Base-by-base conservation (phyloP, 2,329 filamentous ascomycete species). In the Penicillium sp. region DNA sequence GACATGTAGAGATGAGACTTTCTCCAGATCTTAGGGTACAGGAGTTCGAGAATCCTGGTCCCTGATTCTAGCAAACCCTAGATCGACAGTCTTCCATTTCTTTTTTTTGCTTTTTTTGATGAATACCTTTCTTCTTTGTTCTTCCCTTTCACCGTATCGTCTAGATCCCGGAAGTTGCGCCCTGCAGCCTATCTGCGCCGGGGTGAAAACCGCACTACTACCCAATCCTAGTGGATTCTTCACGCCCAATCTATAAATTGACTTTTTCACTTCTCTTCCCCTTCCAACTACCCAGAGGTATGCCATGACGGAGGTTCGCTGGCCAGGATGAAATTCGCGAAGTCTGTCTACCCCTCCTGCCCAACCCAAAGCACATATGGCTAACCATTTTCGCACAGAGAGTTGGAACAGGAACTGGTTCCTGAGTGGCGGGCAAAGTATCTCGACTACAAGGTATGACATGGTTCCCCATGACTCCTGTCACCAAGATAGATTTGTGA, bases 391-490 rank as follows among this genome's bases (percentile, higher is more conserved):
- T 37, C 7, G 25, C 57, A 62, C 59, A 86, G 84, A 72, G 91
- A 96, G 78, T 83, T 96, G 62, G 91, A 96, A 72, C 85, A 90
- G 70, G 90, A 96, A 68, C 85, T 92, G 53, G 92, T 97, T 63
- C 93, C 93, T 71, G 93, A 98, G 85, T 98, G 93, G 93, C 87
- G 90, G 69, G 85, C 88, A 74, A 96, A 96, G 76, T 98, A 97
- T 75, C 84, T 98, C 67, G 87, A 97, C 77, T 98, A 98, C 82
- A 96, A 96, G 83, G 87, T 87, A 55, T 54, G 74, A 56, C 23
- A 19, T 25, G 50, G 39, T 67, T 16, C 64, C 53, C 19, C 23
- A 44, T 42, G 4, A 3, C 27, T 26, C 8, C 33, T 29, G 16
- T 16, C 9, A 10, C 21, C 39, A 42, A 21, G 9, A 11, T 39